These are phyloP conservation scores for Boletus speciosus DNA, from an alignment of 768 basidiomycete species.

Conservation along the genomic window DNA sequence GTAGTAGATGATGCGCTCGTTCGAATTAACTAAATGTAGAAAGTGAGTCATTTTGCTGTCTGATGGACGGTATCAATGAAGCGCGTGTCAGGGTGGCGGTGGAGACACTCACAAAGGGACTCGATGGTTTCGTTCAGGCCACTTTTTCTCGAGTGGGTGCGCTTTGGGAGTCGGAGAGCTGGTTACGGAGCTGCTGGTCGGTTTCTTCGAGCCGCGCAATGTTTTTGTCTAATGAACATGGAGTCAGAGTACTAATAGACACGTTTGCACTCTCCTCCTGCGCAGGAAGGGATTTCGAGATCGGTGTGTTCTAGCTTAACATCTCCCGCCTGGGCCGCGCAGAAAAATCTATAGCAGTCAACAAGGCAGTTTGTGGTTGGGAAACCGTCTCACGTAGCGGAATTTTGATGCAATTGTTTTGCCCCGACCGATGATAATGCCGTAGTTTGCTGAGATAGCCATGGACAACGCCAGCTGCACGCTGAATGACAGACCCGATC, in stretches of 20 bases:
- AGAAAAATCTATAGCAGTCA: background rate
- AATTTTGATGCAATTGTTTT: background rate
- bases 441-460: background rate
- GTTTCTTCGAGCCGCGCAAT: background rate
- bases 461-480: background rate
- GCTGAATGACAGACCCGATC: background rate
- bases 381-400: background rate
- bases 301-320: too few species aligned
- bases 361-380: background rate
- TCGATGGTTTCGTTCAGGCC: background rate
- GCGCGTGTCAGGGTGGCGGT: too few species aligned
- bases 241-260: background rate
- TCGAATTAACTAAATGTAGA: too few species aligned
- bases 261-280: background rate
- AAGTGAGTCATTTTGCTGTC: too few species aligned
- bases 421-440: background rate
- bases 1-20: too few species aligned
- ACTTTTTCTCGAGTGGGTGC: background rate
- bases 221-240: background rate
- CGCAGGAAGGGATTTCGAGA: too few species aligned
- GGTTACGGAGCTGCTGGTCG: background rate
- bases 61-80: too few species aligned
- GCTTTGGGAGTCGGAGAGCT: background rate
- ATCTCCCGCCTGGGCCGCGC: too few species aligned
- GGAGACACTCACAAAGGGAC: too few species aligned